These are phyloP conservation scores for Capronia americana DNA, from an alignment of 2,329 filamentous ascomycete genomes.

Conservation along the genomic window DNA sequence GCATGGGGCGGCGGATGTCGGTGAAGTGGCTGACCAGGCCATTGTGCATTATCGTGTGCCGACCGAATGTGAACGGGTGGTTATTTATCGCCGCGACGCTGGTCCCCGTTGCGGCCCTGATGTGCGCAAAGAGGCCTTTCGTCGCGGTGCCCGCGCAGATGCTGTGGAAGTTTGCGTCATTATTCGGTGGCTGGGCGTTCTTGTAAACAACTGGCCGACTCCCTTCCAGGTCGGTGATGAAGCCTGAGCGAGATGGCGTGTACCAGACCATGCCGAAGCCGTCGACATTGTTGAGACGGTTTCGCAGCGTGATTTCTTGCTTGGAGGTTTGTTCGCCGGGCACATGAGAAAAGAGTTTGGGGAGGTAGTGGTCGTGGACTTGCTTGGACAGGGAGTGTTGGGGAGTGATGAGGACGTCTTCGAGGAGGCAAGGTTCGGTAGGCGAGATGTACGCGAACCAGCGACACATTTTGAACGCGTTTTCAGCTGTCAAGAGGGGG, in stretches of 20 bases:
- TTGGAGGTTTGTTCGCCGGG: conserved; percentile 50
- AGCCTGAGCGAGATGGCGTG: conserved; percentile 53
- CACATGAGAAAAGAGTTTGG: conserved; percentile 57
- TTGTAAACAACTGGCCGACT: conserved; percentile 59
- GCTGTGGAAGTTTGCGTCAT: conserved; percentile 61
- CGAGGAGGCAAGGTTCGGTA: conserved; percentile 60
- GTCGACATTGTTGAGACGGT: conserved; percentile 62
- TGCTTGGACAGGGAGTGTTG: conserved; percentile 54
- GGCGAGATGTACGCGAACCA: conserved; percentile 64
- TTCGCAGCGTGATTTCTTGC: conserved; percentile 52
- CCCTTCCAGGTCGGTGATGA: conserved; percentile 34
- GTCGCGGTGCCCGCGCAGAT: conserved; percentile 60
- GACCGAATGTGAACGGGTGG: conserved; percentile 62
- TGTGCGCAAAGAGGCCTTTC: conserved; percentile 60
- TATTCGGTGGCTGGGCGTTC: conserved; percentile 57
- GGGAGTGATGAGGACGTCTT: conserved; percentile 60
- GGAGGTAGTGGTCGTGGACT: conserved; percentile 61
- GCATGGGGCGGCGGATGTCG: conserved; percentile 55
- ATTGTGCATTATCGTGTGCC: conserved; percentile 64
- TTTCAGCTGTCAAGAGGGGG: background rate
- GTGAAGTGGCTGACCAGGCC: conserved; percentile 58
- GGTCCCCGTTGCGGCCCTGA: conserved; percentile 58
- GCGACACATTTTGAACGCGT: conserved; percentile 51
- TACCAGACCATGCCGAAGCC: conserved; percentile 64
- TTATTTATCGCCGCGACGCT: conserved; percentile 59